Percentiles rank a stretch among this genome's conserved stretches.
phyloP scores from a whole-genome alignment of 2,329 filamentous ascomycete genomes.

The Gliomastix tumulicola region DNA sequence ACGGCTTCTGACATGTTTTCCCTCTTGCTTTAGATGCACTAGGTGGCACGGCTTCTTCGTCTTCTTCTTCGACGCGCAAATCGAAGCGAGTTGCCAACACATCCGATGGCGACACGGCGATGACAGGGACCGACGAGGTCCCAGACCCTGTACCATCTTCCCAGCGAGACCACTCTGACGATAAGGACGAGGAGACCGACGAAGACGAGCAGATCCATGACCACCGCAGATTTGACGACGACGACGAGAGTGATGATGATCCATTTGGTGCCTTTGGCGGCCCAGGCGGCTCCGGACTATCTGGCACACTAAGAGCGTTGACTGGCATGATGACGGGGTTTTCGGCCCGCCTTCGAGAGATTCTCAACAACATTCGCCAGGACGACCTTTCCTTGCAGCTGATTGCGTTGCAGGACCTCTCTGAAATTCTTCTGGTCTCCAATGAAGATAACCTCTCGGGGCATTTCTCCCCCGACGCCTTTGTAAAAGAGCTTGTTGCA shows the following conservation, averaged over 20 bases:
- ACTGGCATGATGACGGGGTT: constrained; percentile 89
- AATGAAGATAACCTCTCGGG: constrained; percentile 95
- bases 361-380: constrained; percentile 67
- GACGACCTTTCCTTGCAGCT: constrained; percentile 87
- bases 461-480: constrained; percentile 89
- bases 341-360: constrained; percentile 70
- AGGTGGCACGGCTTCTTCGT: constrained; percentile 15
- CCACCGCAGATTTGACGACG: constrained; percentile 15
- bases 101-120: constrained; percentile 57
- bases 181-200: constrained; percentile 12
- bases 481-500: constrained; percentile 86
- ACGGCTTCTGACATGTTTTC: too few relatives aligned
- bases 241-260: constrained; percentile 12
- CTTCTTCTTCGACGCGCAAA: constrained; percentile 32
- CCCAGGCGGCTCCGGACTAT: constrained; percentile 67
- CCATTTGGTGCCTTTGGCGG: constrained; percentile 35
- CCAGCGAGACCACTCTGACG: constrained; percentile 9
- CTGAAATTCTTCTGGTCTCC: constrained; percentile 86
- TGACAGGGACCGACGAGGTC: constrained; percentile 62
- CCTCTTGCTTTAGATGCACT: too few relatives aligned
- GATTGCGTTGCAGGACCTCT: constrained; percentile 87
- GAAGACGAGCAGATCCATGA: constrained; percentile 14
- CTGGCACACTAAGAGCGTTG: constrained; percentile 76
- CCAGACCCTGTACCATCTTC: constrained; percentile 26
- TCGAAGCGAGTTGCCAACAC: constrained; percentile 49